Evolutionary conservation across 2,329 filamentous ascomycete genomes (phyloP), one percentile per base, ranked within the genome.

Genomic region (Aureobasidium leucospermi): DNA sequence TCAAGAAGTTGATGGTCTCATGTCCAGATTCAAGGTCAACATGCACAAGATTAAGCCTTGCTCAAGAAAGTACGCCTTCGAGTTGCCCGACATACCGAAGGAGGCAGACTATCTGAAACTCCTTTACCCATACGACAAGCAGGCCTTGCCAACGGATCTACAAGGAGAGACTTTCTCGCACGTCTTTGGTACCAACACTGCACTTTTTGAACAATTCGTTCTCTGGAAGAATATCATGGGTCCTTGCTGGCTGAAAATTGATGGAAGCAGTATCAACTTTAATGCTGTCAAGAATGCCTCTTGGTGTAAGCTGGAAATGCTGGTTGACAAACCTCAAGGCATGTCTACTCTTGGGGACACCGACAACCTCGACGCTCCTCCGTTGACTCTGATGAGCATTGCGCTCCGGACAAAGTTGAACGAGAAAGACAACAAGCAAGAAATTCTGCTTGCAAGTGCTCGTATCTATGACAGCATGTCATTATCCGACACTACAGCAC

Each of bases 141-240:
- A 86, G 45, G 79, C 81, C 16, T 73, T 99, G 38, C 81, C 90
- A n/a, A 78, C 83, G 57, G 86, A 88, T 62, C 75, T 83, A 6
- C 83, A 79, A 42, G 94, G 94, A 31, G 86, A 96, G 71, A 97
- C 94, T 0, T 99, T 93, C 70, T 96, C 93, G 1, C 89, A 90
- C 65, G 87, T 96, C 28, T 99, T 99, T 66, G 94, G 95, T 31
- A 88, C 88, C 60, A 96, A 94, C 72, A 99, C 94, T 0, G 85
- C 90, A 1, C 80, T 99, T 0, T 99, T 99, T 67, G 94, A 99
- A 74, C 94, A 99, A 67, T 99, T 99, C 70, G 94, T 99, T 19
- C 81, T 99, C 5, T 96, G 92, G 89, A 97, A 96, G 76, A 96
- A 96, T 70, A 89, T 99, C 67, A 99, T 96, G 93, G 94, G 94